phyloP scores from a whole-genome alignment of 2,329 filamentous ascomycete genomes.

The Fusarium redolens region DNA sequence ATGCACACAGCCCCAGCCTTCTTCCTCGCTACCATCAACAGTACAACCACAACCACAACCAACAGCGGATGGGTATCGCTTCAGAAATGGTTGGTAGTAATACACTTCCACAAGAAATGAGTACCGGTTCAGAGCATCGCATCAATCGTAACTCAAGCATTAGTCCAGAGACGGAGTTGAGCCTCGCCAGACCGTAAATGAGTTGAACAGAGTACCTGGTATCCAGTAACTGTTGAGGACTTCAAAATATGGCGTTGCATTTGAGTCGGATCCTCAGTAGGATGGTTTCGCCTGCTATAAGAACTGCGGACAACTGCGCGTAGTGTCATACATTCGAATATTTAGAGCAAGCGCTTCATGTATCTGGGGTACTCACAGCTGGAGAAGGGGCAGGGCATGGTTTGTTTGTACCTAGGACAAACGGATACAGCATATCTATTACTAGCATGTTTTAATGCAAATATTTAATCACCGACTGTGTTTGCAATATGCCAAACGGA shows the following conservation, averaged over 20 bases:
- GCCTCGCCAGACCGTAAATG: not conserved
- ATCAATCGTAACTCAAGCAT: not conserved
- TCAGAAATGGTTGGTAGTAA: conserved; percentile 42
- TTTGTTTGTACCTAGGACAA: not conserved
- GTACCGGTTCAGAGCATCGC: conserved; percentile 30
- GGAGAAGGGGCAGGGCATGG: not conserved
- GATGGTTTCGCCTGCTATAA: no score
- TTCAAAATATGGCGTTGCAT: not conserved
- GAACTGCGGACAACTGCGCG: not conserved
- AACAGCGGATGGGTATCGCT: conserved; percentile 26
- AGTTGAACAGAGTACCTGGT: not conserved
- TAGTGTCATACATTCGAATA: conserved; percentile 1
- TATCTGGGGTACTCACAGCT: not conserved
- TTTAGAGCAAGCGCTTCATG: not conserved
- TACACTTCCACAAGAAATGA: conserved; percentile 35
- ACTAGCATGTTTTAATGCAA: not conserved
- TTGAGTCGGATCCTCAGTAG: not conserved
- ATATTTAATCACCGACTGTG: not conserved
- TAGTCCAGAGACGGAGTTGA: conserved; percentile 9
- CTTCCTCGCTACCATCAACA: conserved; percentile 29
- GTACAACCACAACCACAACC: not conserved
- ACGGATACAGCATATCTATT: not conserved
- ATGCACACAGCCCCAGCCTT: conserved; percentile 11
- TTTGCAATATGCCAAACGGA: not conserved
- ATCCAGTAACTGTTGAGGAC: not conserved